A percentile compares a stretch with the other conserved stretches of the same genome.
phyloP scores from a whole-genome alignment of 768 basidiomycete genomes.

The Pleurotus tuoliensis region DNA sequence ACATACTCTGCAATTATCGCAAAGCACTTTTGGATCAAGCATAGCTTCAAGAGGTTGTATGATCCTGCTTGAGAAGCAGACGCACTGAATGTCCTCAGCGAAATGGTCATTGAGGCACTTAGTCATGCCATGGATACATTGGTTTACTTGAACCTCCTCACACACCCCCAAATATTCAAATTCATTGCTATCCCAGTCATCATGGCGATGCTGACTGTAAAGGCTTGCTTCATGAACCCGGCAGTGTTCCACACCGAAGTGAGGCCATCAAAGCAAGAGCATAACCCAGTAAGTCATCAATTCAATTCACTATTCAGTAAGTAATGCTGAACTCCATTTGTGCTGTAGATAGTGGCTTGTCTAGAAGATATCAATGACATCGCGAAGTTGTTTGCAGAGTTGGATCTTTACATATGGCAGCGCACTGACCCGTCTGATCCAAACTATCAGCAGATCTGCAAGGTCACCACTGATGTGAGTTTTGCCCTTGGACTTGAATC shows the following conservation, averaged over 20 bases:
- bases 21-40: background rate
- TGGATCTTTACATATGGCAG: background rate
- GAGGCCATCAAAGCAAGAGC: background rate
- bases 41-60: slow-evolving; percentile 1
- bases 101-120: slow-evolving; percentile 4
- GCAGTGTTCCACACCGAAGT: background rate
- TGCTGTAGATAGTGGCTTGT: background rate
- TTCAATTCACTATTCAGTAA: background rate
- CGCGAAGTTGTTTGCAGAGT: background rate
- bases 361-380: background rate
- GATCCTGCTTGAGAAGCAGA: background rate
- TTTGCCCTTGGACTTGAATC: too few species aligned
- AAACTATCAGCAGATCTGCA: background rate
- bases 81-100: background rate
- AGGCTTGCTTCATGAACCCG: slow-evolving; percentile 3
- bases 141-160: background rate
- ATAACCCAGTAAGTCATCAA: background rate
- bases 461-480: background rate
- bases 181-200: background rate
- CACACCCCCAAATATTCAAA: background rate
- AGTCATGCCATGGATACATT: background rate
- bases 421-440: background rate
- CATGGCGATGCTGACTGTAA: background rate
- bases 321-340: background rate
- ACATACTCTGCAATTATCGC: background rate